A percentile compares a stretch with the other conserved stretches of the same genome.
Evolutionary conservation across 495 filamentous ascomycete species (phyloP).

Genomic region (Neurospora tetraspora): DNA sequence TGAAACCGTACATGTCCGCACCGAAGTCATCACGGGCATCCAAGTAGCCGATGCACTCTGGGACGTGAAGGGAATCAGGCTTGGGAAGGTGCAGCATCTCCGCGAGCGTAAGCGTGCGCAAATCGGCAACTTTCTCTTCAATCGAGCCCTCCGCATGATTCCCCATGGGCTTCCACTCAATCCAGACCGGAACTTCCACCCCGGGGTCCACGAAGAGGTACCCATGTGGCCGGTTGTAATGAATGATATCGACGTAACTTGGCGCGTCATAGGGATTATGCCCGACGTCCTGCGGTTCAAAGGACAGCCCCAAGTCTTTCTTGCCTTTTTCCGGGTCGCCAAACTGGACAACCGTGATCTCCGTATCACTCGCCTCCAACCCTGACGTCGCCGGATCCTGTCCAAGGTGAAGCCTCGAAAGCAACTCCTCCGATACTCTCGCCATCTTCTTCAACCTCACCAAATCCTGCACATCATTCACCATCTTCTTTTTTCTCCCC

Average conservation of each 20-base stretch:
- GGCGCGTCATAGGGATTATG: no score
- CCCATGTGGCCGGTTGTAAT: slow-evolving; percentile 8
- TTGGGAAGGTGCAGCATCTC: slow-evolving; percentile 24
- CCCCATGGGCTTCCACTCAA: slow-evolving; percentile 23
- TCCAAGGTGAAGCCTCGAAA: slow-evolving; percentile 4
- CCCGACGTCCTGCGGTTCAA: no score
- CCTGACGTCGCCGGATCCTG: not conserved
- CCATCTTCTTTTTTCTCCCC: no score
- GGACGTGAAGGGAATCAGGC: slow-evolving; percentile 12
- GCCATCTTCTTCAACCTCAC: slow-evolving; percentile 17
- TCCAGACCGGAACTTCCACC: slow-evolving; percentile 18
- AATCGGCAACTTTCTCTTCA: slow-evolving; percentile 10
- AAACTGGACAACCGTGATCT: slow-evolving; percentile 8
- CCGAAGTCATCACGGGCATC: slow-evolving; percentile 15
- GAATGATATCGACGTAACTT: no score
- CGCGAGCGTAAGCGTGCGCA: slow-evolving; percentile 20
- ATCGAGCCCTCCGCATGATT: not conserved
- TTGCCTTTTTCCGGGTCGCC: not conserved
- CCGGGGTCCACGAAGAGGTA: slow-evolving; percentile 2
- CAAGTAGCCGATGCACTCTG: slow-evolving; percentile 21
- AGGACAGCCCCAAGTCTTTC: no score
- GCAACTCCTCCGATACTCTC: slow-evolving; percentile 15
- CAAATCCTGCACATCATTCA: no score
- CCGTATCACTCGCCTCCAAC: not conserved
- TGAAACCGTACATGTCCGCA: slow-evolving; percentile 15